Base-by-base conservation (phyloP, 2,329 filamentous ascomycete species). In the Lecanicillium sp. region DNA sequence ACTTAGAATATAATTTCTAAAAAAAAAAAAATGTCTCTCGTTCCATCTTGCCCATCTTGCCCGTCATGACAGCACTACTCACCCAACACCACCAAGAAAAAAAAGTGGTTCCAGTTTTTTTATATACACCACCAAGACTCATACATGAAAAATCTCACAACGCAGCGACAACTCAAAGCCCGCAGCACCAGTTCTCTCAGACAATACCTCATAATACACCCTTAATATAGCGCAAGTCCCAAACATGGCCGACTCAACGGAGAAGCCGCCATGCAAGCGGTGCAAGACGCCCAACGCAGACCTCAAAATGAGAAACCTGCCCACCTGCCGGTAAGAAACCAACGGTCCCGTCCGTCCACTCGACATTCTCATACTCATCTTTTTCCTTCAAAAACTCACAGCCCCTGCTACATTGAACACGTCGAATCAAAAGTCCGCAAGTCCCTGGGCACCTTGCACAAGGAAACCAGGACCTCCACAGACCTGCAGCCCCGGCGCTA, bases 371-470 rank as follows among this genome's bases (percentile, higher is more conserved):
- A 39, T 7, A 13, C n/a, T 30, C 29, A 5, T 6, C 29, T 5
- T 15, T 9, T 30, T 27, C 8, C 25, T 14, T 30, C 7, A 30
- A 6, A 14, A 30, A 15, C 7, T 30, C 8, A 5, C 40, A 66
- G 63, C n/a, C 49, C 59, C 32, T 97, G 92, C 64, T 96, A 90
- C 62, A 66, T 73, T 42, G 74, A 75, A 51, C 96, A 88, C 65
- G 71, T 94, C 40, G 69, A 76, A 43, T 80, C 77, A 48, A 97
- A 97, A 61, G 73, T 81, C 44, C 74, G 87, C 49, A 90, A 90
- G 60, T 84, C 88, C 15, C 62, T 79, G 19, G 68, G 67, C 46
- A 59, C 62, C 15, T 59, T 77, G 6, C 70, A 68, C 52, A 67
- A 66, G 30, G 70, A 75, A 40, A 69, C 62, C 36, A 61, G 64